Evolutionary conservation across 495 filamentous ascomycete species (phyloP).

Genomic region (Lophiostoma macrostomum): DNA sequence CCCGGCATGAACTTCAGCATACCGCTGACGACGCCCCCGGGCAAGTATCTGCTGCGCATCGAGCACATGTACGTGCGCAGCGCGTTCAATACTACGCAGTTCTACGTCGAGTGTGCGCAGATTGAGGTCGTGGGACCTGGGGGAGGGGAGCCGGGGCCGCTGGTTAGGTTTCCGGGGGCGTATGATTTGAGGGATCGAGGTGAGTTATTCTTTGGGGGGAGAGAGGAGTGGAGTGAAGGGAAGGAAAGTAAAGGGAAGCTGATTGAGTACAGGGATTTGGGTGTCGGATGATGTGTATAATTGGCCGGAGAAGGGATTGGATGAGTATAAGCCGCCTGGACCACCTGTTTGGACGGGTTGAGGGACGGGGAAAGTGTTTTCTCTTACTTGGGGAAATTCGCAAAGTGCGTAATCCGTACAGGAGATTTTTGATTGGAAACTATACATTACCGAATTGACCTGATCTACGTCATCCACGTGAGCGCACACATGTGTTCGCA

Average conservation of each 20-base stretch:
- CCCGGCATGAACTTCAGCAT: conserved; percentile 18
- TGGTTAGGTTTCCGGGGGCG: conserved; percentile 21
- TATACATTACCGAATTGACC: too few relatives aligned
- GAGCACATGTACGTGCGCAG: conserved; percentile 16
- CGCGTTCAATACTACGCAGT: conserved; percentile 12
- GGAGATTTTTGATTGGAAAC: too few relatives aligned
- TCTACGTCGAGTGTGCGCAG: conserved; percentile 21
- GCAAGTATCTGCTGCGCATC: conserved; percentile 14
- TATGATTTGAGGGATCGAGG: conserved; percentile 3
- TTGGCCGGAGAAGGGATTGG: conserved; percentile 6
- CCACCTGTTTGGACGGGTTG: conserved; percentile 21
- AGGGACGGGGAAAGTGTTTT: too few relatives aligned
- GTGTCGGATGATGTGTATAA: conserved; percentile 1
- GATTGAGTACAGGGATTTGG: conserved; percentile 5
- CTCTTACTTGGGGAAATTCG: too few relatives aligned
- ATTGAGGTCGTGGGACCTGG: conserved; percentile 12
- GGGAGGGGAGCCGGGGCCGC: conserved; percentile 4
- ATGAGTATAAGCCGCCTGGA: conserved; percentile 9
- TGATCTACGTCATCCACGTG: too few relatives aligned
- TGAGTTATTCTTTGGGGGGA: background rate
- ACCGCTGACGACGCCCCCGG: conserved; percentile 17
- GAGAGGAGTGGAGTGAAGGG: too few relatives aligned
- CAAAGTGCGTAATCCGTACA: too few relatives aligned
- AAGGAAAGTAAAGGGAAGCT: too few relatives aligned
- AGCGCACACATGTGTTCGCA: too few relatives aligned